Base-by-base conservation (phyloP, 1,284 basidiomycete genomes). In the Trichosporon faecale region DNA sequence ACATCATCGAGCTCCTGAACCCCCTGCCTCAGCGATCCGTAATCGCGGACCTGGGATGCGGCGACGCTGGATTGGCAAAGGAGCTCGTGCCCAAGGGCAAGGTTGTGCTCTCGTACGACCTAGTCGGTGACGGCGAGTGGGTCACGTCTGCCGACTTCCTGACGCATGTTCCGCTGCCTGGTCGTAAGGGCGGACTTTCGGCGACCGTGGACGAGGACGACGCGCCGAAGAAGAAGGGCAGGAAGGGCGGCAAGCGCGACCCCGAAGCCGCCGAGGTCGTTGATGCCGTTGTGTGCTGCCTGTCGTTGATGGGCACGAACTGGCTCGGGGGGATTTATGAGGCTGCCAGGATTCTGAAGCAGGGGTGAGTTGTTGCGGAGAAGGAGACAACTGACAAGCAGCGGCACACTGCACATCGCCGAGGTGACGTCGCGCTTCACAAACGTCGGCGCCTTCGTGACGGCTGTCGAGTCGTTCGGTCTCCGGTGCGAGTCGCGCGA, bases 221-320 rank as follows among this genome's bases (percentile, higher is more conserved):
- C 65, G 84, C 84, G 66, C 82, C 80, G 5, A 66, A 37, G 88
- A 87, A 73, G 90, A 87, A n/a, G 88, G 55, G 33, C 2, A 77
- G 76, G 69, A 69, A 67, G n/a, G 63, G 16, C 5, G 68, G 68
- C 16, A 67, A 68, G 46, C 33, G 25, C 21, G 74, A 73, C 46
- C 61, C 65, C 46, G 67, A 40, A 9, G 75, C 76, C 21, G 75
- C 74, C 29, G 82, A 92, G 73, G 83, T 97, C 5, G 93, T 93
- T 2, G 96, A 99, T 79, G 90, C 93, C 5, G 94, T 90, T 1
- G 91, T 99, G 31, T 99, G 95, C 80, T 94, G 95, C 55, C 86
- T 99, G 71, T 96, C 94, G 77, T 85, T 99, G 72, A 99, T 99
- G 97, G 93, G 94, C 44, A 93, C 91, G 11, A 98, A 99, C 81